Percentiles rank a stretch among this genome's conserved stretches.
Evolutionary conservation across 2,329 filamentous ascomycete species (phyloP).

Genomic region (Huntiella bhutanensis): DNA sequence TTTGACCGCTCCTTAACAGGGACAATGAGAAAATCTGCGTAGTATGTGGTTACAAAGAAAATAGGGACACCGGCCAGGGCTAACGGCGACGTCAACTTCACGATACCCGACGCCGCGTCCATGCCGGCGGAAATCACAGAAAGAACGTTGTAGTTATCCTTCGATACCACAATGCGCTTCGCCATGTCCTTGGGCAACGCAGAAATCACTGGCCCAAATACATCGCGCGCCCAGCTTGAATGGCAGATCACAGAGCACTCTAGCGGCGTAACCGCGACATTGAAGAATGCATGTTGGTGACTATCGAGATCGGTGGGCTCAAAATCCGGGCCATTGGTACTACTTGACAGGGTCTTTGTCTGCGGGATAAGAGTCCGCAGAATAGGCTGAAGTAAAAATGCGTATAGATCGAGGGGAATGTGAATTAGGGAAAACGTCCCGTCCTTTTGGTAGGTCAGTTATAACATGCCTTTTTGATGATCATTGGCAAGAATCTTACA

Average conservation of each 20-base stretch:
- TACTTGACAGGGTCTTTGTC: slow-evolving; percentile 23
- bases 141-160: slow-evolving; percentile 72
- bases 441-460: slow-evolving; percentile 37
- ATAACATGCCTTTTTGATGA: neutral
- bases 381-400: slow-evolving; percentile 67
- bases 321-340: slow-evolving; percentile 15
- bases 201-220: slow-evolving; percentile 56
- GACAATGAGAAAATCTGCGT: slow-evolving; percentile 89
- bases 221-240: slow-evolving; percentile 47
- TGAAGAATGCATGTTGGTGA: slow-evolving; percentile 61
- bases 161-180: slow-evolving; percentile 50
- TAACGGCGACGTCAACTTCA: slow-evolving; percentile 78
- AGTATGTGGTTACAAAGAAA: slow-evolving; percentile 98
- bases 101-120: slow-evolving; percentile 75
- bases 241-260: slow-evolving; percentile 89
- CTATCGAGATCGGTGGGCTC: slow-evolving; percentile 14
- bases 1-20: slow-evolving; percentile 54
- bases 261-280: slow-evolving; percentile 78
- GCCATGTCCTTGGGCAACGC: slow-evolving; percentile 36
- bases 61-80: slow-evolving; percentile 87
- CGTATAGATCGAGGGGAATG: slow-evolving; percentile 63
- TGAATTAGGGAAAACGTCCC: slow-evolving; percentile 77
- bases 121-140: slow-evolving; percentile 79
- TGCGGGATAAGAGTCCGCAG: slow-evolving; percentile 65
- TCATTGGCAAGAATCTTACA: slow-evolving; percentile 16